Percentiles rank a stretch among this genome's conserved stretches.
Conservation (phyloP, 2,329 filamentous ascomycete genomes). For the Hymenoscyphus linearis region DNA sequence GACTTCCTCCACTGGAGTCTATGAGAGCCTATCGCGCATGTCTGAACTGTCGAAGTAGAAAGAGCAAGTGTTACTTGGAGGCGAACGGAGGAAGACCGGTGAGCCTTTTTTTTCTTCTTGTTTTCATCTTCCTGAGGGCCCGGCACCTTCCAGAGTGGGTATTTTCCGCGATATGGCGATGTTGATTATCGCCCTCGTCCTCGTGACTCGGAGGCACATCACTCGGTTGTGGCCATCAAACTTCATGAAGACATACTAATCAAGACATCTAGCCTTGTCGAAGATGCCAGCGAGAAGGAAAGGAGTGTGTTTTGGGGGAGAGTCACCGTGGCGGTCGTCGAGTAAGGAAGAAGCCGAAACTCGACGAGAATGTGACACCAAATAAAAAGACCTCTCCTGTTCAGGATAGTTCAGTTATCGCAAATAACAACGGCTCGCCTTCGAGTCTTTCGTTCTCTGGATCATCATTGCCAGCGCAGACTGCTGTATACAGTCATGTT, state of each 20-base stretch:
- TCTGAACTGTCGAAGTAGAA: constrained; percentile 30
- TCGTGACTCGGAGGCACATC: no score
- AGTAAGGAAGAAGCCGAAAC: constrained; percentile 30
- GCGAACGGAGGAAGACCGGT: constrained; percentile 29
- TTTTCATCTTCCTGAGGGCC: background rate
- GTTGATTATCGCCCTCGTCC: background rate
- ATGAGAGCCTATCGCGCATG: constrained; percentile 33
- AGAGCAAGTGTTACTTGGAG: constrained; percentile 32
- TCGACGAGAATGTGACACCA: constrained; percentile 14
- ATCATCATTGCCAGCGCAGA: background rate
- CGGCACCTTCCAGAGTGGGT: background rate
- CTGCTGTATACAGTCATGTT: background rate
- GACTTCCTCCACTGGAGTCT: constrained; percentile 17
- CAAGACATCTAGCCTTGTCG: constrained; percentile 26
- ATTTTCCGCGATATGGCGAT: background rate
- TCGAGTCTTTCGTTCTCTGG: constrained; percentile 4
- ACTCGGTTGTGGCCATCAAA: no score
- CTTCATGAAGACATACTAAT: background rate
- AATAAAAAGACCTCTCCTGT: constrained; percentile 4
- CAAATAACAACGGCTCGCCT: constrained; percentile 5
- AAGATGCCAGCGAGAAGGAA: constrained; percentile 30
- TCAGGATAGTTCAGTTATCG: constrained; percentile 5
- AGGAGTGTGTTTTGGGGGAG: constrained; percentile 31
- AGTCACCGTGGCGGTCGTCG: constrained; percentile 31
- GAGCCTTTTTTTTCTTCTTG: constrained; percentile 13